Base-by-base conservation (phyloP, 768 basidiomycete species). In the Mycena filopes region DNA sequence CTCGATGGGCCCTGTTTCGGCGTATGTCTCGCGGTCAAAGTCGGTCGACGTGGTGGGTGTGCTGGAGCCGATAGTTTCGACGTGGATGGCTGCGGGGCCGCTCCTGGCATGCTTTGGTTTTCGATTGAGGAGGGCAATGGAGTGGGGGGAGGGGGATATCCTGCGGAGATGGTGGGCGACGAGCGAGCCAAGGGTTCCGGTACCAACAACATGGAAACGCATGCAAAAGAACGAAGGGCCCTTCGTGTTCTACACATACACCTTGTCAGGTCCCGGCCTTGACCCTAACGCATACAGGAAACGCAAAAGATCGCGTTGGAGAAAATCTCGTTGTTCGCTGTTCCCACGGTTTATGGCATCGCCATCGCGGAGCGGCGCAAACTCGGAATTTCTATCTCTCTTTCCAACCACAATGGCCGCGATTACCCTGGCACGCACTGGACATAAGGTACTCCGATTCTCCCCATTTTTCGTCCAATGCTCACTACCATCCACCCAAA, bases 171-270 rank as follows among this genome's bases (percentile, higher is more conserved):
- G 86, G 75, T 91, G 87, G 18, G 95, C 85, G 68, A 98, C 67
- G 63, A 98, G 87, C 29, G 88, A 87, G 58, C 96, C 96, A 66
- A 97, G 86, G 46, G 94, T 84, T 51, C 95, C 95, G 43, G 95
- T 77, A 70, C 95, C 95, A 67, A 93, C 83, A 67, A 93, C 73
- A 80, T 93, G 90, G 74, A 91, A 84, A 66, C 84, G 89, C 91
- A 94, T 92, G 28, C 26, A 67, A 43, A 23, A 59, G 31, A 49
- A 20, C 20, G 21, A 40, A 31, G 43, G 6, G 16, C 29, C 29
- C 18, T 15, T 29, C 49, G 48, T 45, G 38, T 40, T 36, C 36
- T 36, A 36, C 36, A 36, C 36, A 36, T 36, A 36, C 36, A 36
- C 11, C 36, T 36, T 36, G 36, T 36, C 36, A n/a, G n/a, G n/a